Conservation (phyloP, 2,329 filamentous ascomycete genomes). For the Penicillium italicum region DNA sequence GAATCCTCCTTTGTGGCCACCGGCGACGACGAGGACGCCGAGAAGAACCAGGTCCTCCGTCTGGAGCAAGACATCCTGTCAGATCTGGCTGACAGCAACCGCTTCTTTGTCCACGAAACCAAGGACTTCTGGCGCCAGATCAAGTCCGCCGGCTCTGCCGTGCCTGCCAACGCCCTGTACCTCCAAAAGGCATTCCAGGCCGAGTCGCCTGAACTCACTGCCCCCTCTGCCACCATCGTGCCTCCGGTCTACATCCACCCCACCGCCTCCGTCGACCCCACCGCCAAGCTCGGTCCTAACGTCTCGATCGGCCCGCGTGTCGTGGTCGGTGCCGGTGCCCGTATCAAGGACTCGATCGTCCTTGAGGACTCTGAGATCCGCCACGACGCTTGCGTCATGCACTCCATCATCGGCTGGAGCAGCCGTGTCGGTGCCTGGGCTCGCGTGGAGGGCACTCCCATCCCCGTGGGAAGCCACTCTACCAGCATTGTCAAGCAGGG, state of each 20-base stretch:
- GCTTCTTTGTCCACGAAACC: constrained; percentile 97
- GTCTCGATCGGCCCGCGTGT: constrained; percentile 93
- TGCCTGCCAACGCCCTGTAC: constrained; percentile 94
- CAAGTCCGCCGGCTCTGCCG: constrained; percentile 96
- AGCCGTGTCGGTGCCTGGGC: constrained; percentile 97
- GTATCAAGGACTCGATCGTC: constrained; percentile 94
- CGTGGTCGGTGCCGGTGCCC: constrained; percentile 76
- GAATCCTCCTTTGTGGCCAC: constrained; percentile 62
- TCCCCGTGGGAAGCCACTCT: constrained; percentile 78
- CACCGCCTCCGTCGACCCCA: constrained; percentile 82
- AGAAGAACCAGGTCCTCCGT: constrained; percentile 81
- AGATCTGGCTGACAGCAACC: constrained; percentile 92
- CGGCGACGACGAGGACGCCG: constrained; percentile 65
- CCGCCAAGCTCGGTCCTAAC: constrained; percentile 93
- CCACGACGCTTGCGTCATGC: constrained; percentile 92
- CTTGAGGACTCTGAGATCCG: constrained; percentile 93
- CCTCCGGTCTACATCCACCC: constrained; percentile 95
- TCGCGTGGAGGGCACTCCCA: constrained; percentile 91
- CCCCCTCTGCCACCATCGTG: constrained; percentile 81
- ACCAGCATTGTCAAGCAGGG: constrained; percentile 97
- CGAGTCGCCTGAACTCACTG: constrained; percentile 74
- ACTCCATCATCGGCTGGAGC: constrained; percentile 96
- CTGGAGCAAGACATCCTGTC: constrained; percentile 96
- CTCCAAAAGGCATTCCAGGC: constrained; percentile 88
- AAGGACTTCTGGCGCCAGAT: constrained; percentile 99